Conservation (phyloP, 352 stramenopile species). For the Thraustochytrium sp. region DNA sequence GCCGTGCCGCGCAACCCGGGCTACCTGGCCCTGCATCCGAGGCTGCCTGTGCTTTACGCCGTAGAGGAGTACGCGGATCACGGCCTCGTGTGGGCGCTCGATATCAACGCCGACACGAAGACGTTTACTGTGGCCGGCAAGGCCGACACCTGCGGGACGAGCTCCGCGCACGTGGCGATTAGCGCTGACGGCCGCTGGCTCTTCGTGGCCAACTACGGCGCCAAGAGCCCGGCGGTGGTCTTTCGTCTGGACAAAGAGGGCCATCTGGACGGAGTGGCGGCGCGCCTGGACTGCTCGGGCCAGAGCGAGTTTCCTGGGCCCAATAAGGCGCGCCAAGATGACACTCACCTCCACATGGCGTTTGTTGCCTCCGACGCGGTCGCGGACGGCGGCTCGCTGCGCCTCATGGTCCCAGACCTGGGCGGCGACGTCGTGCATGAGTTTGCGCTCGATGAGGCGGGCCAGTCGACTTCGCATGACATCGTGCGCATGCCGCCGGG, state of each 20-base stretch:
- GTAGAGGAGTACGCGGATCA: background rate
- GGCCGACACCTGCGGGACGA: background rate
- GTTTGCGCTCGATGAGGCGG: background rate
- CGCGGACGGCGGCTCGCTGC: background rate
- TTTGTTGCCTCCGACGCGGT: background rate
- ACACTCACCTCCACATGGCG: background rate
- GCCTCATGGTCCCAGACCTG: background rate
- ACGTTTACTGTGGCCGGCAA: background rate
- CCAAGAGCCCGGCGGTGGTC: background rate
- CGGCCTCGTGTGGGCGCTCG: background rate
- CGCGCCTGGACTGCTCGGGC: background rate
- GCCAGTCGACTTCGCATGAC: background rate
- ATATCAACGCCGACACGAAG: background rate
- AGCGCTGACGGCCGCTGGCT: background rate
- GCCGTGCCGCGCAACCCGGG: background rate
- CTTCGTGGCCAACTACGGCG: constrained; percentile 1
- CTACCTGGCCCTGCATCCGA: constrained; percentile 27
- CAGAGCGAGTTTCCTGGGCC: background rate
- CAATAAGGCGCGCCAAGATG: constrained; percentile 14
- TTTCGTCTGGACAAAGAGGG: constrained; percentile 8
- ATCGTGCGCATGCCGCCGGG: background rate
- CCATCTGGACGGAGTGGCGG: background rate
- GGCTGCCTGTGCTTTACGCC: background rate
- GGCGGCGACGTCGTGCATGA: constrained; percentile 6
- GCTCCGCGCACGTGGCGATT: background rate